Base-by-base conservation (phyloP, 257 asterid genomes). In the Echium plantagineum region DNA sequence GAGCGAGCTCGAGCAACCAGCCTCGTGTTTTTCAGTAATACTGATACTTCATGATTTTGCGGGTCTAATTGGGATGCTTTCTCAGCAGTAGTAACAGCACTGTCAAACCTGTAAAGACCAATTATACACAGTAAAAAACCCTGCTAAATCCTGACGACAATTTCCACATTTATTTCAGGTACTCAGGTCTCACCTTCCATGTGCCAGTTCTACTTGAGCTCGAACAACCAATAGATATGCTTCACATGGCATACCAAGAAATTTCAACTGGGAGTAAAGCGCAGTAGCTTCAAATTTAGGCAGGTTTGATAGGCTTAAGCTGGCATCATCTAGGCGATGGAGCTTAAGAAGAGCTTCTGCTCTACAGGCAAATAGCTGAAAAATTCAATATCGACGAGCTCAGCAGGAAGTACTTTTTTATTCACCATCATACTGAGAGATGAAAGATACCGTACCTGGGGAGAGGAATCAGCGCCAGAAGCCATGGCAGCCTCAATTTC, bases 311-410 rank as follows among this genome's bases (percentile, higher is more conserved):
- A 81, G 57, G 16, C 81, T 71, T 16, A 54, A 59, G 47, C 65
- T 71, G 8, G 94, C 94, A 63, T 79, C 90, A 7, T 85, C 94
- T 54, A 80, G 64, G 52, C 74, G 86, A 74, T 76, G 84, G 66
- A 88, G 90, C 80, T 91, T 88, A 77, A 88, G 68, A 65, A 85
- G 81, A 58, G 95, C 93, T 76, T 91, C 98, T 21, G 95, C 94
- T 73, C 83, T 81, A 74, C 94, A 85, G 38, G 96, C 88, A 65
- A 67, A 74, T 48, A 91, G 79, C 98, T 91, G 95, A 63, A 81
- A 69, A 77, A 70, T 57, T 77, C 73, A 72, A 59, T 3, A n/a
- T 58, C 67, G 66, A 77, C 53, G 71, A 53, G 68, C 61, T 78
- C 60, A 69, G 66, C 51, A 7, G 32, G 32, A 66, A 51, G 63